Evolutionary conservation across 768 basidiomycete species (phyloP), one percentile per base, ranked within the genome.

Genomic region (Pisolithus albus): DNA sequence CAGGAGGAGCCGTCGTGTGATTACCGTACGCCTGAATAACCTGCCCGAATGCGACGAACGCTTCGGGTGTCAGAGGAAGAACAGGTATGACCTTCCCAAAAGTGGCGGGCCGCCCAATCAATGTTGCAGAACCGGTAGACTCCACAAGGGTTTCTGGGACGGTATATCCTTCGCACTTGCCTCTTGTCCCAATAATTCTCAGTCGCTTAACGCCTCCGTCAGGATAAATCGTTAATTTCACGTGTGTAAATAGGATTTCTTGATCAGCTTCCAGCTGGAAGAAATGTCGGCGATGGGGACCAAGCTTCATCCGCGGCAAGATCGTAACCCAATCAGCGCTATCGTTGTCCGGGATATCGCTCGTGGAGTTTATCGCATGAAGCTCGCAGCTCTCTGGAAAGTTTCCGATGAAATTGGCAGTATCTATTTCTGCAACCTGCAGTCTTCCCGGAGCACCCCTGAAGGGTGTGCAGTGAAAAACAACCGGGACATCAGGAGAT

Each of bases 171-270:
- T 53, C 46, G 30, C 52, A 59, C 24, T 61, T 64, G 41, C 75
- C 75, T 45, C 80, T 77, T 49, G 75, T 70, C 5, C 96, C 92
- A 57, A 82, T 73, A 46, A 96, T 68, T 53, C 96, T 80, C n/a
- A 99, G 74, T 21, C 96, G 81, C 71, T 98, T 98, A 63, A 97
- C 71, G 23, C 96, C 96, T 40, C 96, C 96, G 61, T 99, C 95
- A 1, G 96, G 96, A 64, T 87, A 80, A 59, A 96, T 95, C 18
- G 88, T 91, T 53, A 96, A 70, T 59, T 84, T 82, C 52, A 97
- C 79, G 66, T 99, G 95, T 13, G 84, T 92, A 66, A 82, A 94
- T 18, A 73, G 64, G 52, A 66, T 67, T 11, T 70, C 79, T 46
- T 75, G 69, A 16, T 80, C 76, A 63, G 83, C 79, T 59, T 86